These are phyloP conservation scores for Phragmites australis DNA, from an alignment of 176 grass and related monocot genomes.

Conservation along the genomic window DNA sequence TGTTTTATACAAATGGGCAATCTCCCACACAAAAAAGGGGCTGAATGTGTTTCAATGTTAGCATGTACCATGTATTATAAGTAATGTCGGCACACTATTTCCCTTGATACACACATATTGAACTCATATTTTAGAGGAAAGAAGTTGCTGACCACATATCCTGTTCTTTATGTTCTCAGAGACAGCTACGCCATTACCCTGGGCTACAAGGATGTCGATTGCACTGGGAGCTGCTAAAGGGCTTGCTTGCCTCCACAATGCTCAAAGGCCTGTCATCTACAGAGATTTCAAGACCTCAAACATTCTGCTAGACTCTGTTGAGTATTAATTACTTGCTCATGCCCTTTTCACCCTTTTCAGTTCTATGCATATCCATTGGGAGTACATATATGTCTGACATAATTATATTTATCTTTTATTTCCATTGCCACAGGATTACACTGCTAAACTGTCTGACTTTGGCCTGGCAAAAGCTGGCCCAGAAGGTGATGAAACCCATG, in stretches of 20 bases:
- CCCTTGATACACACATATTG: background rate
- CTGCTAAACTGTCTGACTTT: slow-evolving; percentile 91
- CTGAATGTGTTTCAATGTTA: background rate
- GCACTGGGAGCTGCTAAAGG: slow-evolving; percentile 98
- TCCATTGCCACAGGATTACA: slow-evolving; percentile 76
- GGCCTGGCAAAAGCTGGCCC: slow-evolving; percentile 98
- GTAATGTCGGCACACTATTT: background rate
- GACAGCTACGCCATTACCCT: slow-evolving; percentile 76
- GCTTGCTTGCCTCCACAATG: slow-evolving; percentile 91
- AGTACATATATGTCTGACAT: slow-evolving; percentile 14
- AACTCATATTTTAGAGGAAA: slow-evolving; percentile 19
- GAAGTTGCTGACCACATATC: background rate
- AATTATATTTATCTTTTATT: slow-evolving; percentile 31
- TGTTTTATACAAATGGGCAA: background rate
- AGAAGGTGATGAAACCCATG: slow-evolving; percentile 96
- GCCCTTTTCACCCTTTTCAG: slow-evolving; percentile 11
- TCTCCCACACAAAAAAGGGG: background rate
- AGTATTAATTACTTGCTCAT: slow-evolving; percentile 39
- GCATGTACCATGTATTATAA: background rate
- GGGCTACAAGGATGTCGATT: slow-evolving; percentile 98
- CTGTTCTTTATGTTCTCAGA: slow-evolving; percentile 44
- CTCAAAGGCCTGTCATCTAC: slow-evolving; percentile 92
- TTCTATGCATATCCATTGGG: background rate
- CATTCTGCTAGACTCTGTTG: slow-evolving; percentile 96
- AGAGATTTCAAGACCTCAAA: slow-evolving; percentile 99